Evolutionary conservation across 139 green algal genomes (phyloP).

Genomic region (Coccomyxa sp.): DNA sequence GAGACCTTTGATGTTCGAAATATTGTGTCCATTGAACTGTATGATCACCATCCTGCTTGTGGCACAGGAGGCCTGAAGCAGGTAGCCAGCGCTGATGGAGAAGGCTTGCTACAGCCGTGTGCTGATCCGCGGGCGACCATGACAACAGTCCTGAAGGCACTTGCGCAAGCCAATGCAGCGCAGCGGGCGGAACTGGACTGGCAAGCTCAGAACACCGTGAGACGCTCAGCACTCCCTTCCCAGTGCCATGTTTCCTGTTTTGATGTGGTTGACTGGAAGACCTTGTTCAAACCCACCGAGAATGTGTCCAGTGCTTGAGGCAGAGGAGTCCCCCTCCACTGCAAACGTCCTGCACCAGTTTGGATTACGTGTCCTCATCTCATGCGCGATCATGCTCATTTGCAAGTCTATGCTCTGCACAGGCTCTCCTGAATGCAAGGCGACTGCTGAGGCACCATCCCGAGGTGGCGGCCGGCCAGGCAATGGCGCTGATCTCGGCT

Average conservation of each 20-base stretch:
- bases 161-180: background rate
- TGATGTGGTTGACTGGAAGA: background rate
- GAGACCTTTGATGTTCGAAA: too few relatives aligned
- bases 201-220: background rate
- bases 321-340: background rate
- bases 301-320: background rate
- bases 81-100: background rate
- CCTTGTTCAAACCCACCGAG: too few relatives aligned
- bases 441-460: background rate
- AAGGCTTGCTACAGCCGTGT: background rate
- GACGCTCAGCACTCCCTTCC: background rate
- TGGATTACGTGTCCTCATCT: too few relatives aligned
- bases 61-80: background rate
- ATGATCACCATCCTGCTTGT: too few relatives aligned
- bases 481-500: background rate
- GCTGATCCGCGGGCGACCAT: background rate
- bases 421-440: background rate
- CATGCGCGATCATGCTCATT: too few relatives aligned
- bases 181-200: background rate
- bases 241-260: background rate
- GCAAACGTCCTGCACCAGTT: background rate
- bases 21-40: too few relatives aligned
- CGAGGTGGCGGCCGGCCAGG: background rate
- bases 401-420: too few relatives aligned
- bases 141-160: background rate